Evolutionary conservation across 768 basidiomycete species (phyloP).

Genomic region (Xerocomellus chrysenteron): DNA sequence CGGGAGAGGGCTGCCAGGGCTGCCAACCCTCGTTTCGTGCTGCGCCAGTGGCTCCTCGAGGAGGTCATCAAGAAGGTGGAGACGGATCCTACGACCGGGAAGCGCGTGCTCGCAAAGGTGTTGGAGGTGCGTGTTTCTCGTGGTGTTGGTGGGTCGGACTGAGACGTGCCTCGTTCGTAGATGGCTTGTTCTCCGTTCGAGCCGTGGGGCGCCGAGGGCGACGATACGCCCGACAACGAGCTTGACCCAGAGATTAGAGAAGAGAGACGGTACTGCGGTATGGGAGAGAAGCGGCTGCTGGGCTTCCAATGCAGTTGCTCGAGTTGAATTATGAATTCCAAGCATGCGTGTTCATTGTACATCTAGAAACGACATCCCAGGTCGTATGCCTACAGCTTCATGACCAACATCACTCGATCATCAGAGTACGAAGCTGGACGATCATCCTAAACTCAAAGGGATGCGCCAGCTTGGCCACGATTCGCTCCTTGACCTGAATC

Average conservation of each 20-base stretch:
- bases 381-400: background rate
- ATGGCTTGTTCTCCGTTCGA: constrained; percentile 89
- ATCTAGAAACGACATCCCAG: background rate
- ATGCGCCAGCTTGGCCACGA: constrained; percentile 20
- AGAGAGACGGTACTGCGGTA: constrained; percentile 72
- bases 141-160: no score
- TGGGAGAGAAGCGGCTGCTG: constrained; percentile 72
- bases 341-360: background rate
- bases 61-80: constrained; percentile 84
- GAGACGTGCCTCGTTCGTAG: constrained; percentile 35
- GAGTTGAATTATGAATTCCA: constrained; percentile 45
- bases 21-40: constrained; percentile 87
- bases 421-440: constrained; percentile 15
- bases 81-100: constrained; percentile 58
- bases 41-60: constrained; percentile 95
- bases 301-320: constrained; percentile 96
- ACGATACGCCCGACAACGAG: constrained; percentile 41
- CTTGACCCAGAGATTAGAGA: constrained; percentile 61
- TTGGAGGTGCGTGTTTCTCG: constrained; percentile 55
- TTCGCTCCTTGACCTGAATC: constrained; percentile 17
- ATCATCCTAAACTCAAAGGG: constrained; percentile 15
- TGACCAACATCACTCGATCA: constrained; percentile 15
- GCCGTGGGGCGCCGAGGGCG: constrained; percentile 79
- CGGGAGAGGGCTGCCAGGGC: constrained; percentile 49
- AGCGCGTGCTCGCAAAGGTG: constrained; percentile 73